Evolutionary conservation across 2,329 filamentous ascomycete species (phyloP).

Genomic region (Hypomyces perniciosus): DNA sequence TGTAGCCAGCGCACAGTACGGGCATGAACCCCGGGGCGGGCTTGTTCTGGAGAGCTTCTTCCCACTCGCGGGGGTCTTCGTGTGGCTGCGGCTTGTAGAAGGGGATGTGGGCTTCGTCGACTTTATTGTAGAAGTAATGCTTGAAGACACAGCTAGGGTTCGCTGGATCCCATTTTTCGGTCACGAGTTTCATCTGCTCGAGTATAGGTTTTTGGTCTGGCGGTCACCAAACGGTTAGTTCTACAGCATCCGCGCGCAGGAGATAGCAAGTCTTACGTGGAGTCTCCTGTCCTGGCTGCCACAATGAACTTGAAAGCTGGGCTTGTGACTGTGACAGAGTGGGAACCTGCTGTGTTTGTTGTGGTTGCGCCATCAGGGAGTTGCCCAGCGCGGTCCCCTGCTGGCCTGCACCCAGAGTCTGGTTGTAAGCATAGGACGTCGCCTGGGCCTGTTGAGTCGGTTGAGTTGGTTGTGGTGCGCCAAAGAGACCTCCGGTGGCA

Average conservation of each 20-base stretch:
- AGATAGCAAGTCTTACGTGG: constrained; percentile 35
- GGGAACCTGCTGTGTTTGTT: constrained; percentile 38
- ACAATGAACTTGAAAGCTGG: constrained; percentile 44
- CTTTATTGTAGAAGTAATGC: constrained; percentile 83
- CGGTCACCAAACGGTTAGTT: not conserved
- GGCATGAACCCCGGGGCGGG: constrained; percentile 71
- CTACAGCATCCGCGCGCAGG: not conserved
- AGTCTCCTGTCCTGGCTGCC: constrained; percentile 46
- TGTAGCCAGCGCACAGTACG: constrained; percentile 68
- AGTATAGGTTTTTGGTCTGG: constrained; percentile 62
- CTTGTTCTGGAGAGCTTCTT: constrained; percentile 75
- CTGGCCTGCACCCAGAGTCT: constrained; percentile 28
- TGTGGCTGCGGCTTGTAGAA: constrained; percentile 65
- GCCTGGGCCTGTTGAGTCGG: constrained; percentile 22
- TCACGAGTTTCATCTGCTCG: constrained; percentile 65
- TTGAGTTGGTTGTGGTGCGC: constrained; percentile 32
- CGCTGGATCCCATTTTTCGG: constrained; percentile 67
- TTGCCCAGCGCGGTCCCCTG: constrained; percentile 29
- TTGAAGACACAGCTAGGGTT: constrained; percentile 68
- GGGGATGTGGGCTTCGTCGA: constrained; percentile 66
- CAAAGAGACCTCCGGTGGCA: constrained; percentile 29
- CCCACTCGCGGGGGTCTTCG: constrained; percentile 75
- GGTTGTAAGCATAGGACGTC: constrained; percentile 24
- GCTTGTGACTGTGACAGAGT: constrained; percentile 39
- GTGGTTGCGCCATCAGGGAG: constrained; percentile 29